These are phyloP conservation scores for Xylariaceae sp. DNA, from an alignment of 2,329 filamentous ascomycete species.

Conservation along the genomic window DNA sequence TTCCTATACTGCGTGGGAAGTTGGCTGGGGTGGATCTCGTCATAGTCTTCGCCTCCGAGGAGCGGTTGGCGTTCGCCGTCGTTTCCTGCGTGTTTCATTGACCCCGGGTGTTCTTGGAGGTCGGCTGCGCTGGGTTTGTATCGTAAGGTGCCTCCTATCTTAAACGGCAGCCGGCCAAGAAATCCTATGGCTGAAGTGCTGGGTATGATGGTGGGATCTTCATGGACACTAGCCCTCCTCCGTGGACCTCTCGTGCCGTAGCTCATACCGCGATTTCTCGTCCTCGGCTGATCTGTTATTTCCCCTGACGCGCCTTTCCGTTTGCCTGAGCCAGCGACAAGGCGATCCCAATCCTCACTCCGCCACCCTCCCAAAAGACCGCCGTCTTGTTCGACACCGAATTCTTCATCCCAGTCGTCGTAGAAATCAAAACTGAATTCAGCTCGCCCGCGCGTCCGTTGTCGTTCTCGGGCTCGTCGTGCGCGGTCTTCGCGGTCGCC, in stretches of 20 bases:
- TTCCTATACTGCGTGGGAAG: conserved; percentile 44
- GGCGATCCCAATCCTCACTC: conserved; percentile 77
- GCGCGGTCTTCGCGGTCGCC: conserved; percentile 71
- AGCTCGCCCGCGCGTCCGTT: conserved; percentile 56
- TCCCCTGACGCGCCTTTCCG: conserved; percentile 20
- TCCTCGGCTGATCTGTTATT: conserved; percentile 27
- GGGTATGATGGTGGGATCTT: conserved; percentile 88
- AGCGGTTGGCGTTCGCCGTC: conserved; percentile 65
- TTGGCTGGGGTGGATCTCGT: conserved; percentile 18
- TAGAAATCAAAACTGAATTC: conserved; percentile 96
- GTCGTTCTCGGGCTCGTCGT: conserved; percentile 63
- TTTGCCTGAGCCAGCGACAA: conserved; percentile 66
- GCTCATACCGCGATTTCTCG: conserved; percentile 75
- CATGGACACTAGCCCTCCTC: conserved; percentile 46
- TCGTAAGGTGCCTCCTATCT: conserved; percentile 72
- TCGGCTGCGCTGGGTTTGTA: conserved; percentile 92
- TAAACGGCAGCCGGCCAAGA: conserved; percentile 77
- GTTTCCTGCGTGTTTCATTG: conserved; percentile 36
- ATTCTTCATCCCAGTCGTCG: conserved; percentile 83
- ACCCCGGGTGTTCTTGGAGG: conserved; percentile 78
- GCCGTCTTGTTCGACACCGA: conserved; percentile 41
- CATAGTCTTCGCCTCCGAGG: conserved; percentile 38
- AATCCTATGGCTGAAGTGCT: conserved; percentile 84
- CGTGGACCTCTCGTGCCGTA: conserved; percentile 67
- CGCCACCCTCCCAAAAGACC: conserved; percentile 70